Evolutionary conservation across 306 rosid species (phyloP).

Genomic region (Trifolium dubium): DNA sequence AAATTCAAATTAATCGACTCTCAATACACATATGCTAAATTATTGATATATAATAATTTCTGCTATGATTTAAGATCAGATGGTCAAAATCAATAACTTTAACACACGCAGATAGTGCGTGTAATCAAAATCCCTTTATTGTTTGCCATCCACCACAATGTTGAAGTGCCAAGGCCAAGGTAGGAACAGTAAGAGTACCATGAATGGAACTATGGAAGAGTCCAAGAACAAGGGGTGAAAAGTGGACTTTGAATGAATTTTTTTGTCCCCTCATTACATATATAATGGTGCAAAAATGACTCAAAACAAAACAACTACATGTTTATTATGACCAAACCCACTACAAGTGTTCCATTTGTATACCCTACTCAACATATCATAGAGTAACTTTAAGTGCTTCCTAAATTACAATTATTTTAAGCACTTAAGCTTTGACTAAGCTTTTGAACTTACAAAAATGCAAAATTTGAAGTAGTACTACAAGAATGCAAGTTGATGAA

Average conservation of each 20-base stretch:
- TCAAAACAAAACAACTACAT: conserved; percentile 17
- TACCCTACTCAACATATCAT: conserved; percentile 31
- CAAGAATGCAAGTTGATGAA: conserved; percentile 43
- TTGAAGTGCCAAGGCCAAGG: conserved; percentile 16
- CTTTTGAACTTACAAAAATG: conserved; percentile 3
- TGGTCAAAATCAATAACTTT: not conserved
- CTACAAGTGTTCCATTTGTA: conserved; percentile 44
- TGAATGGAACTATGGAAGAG: conserved; percentile 28
- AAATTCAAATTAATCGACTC: no score
- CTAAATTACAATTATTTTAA: conserved; percentile 37
- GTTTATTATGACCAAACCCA: conserved; percentile 53
- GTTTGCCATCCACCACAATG: conserved; percentile 35
- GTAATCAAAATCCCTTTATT: not conserved
- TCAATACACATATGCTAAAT: not conserved
- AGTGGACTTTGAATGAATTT: conserved; percentile 43
- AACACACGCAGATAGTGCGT: not conserved
- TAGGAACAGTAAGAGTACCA: conserved; percentile 23
- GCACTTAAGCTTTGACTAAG: conserved; percentile 38
- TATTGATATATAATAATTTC: not conserved
- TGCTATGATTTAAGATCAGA: not conserved
- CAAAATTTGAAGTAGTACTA: conserved; percentile 27
- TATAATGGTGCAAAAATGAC: conserved; percentile 38
- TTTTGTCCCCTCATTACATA: conserved; percentile 32
- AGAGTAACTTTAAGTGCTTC: conserved; percentile 35
- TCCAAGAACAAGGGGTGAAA: conserved; percentile 14